Base-by-base conservation (phyloP, 495 filamentous ascomycete genomes). In the Podospora appendiculata region DNA sequence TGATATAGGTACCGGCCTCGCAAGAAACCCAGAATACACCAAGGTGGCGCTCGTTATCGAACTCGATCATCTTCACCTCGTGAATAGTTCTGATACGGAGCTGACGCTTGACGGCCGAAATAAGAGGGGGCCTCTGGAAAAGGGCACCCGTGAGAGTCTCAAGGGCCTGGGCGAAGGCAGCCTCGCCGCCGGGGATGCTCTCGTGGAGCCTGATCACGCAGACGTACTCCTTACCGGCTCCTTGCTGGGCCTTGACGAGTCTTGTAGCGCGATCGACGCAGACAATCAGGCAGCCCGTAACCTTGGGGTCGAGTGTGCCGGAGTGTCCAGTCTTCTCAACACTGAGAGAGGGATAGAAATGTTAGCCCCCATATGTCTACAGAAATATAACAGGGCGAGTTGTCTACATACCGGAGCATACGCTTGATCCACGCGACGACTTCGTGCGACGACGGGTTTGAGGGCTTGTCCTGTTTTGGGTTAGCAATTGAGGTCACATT, bases 11-110 rank as follows among this genome's bases (percentile, higher is more conserved):
- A 63, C 93, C 93, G 54, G 93, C 93, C 71, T 98, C 93, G 69
- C 93, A 98, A 70, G 88, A 92, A 53, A 97, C 94, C 93, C 93
- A 96, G 81, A 98, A 98, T 34, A 97, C 90, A 69, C 86, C 94
- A n/a, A 98, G 80, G 64, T 96, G 89, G 54, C 93, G 83, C 51
- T 97, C 90, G 67, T 97, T 95, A 71, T 97, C 93, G 64, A 96
- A 98, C 72, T 98, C 92, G 60, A 90, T 86, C 35, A 96, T 75
- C 72, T 91, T 91, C 77, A 86, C 90, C 73, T 96, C 88, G 70
- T 96, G 85, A 62, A 97, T 95, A 10, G 93, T 95, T 68, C 93
- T 84, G 64, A 97, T 92, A 75, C 93, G 92, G 47, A 98, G 80
- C 73, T 96, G 90, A 67, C 93, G 85, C 84, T 98, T 98, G 65